phyloP scores from a whole-genome alignment of 2,329 filamentous ascomycete genomes.

The Hypoxylon sp. region DNA sequence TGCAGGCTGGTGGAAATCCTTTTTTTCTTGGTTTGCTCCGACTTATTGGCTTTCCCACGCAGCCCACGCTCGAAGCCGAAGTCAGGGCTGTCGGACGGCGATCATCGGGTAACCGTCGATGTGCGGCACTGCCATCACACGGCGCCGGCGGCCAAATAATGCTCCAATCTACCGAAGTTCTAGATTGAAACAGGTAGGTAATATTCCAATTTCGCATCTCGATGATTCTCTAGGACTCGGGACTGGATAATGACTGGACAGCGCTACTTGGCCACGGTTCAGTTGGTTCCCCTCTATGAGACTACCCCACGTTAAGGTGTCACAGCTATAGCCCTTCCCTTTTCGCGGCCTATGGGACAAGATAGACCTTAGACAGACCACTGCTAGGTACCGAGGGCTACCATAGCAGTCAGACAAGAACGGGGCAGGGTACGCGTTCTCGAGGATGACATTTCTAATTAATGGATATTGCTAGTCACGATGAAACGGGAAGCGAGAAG shows the following conservation, averaged over 20 bases:
- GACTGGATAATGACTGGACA: background rate
- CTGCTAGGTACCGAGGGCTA: background rate
- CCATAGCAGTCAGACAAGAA: constrained; percentile 5
- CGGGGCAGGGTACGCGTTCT: constrained; percentile 15
- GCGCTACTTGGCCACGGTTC: background rate
- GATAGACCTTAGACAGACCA: background rate
- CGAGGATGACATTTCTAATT: constrained; percentile 2
- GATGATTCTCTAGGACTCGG: background rate
- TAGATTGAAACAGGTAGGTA: background rate
- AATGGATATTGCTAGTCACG: constrained; percentile 16
- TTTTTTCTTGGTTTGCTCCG: constrained; percentile 21
- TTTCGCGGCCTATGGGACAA: background rate
- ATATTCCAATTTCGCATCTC: constrained; percentile 1
- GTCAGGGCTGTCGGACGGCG: constrained; percentile 23
- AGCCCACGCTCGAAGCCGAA: constrained; percentile 18
- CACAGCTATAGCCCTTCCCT: background rate
- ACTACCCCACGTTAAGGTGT: constrained; percentile 2
- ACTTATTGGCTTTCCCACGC: background rate
- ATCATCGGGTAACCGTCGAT: constrained; percentile 25
- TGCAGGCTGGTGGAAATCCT: constrained; percentile 15
- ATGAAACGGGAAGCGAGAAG: constrained; percentile 8
- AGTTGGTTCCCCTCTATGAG: constrained; percentile 1
- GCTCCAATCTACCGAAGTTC: background rate
- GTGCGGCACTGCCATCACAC: constrained; percentile 22
- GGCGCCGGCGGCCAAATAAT: background rate